Evolutionary conservation across 192 early-diverging fungal species (phyloP).

Genomic region (Umbelopsis vinacea): DNA sequence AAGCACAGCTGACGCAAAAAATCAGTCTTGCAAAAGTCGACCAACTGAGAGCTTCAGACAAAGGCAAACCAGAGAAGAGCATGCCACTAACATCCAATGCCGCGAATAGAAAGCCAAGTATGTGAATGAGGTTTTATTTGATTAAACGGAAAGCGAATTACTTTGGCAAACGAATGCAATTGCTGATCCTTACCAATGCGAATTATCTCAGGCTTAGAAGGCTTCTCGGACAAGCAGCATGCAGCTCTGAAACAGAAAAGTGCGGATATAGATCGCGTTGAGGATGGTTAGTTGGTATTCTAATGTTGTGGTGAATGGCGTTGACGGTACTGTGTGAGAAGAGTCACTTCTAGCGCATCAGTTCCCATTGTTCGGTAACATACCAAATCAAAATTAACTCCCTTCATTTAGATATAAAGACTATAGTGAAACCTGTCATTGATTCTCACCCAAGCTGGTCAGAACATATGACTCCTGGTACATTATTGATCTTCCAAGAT

Average conservation of each 20-base stretch:
- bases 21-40: neutral
- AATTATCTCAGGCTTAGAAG: constrained; percentile 25
- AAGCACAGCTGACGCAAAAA: neutral
- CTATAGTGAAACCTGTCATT: constrained; percentile 30
- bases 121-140: neutral
- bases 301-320: too few species aligned
- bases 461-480: constrained; percentile 50
- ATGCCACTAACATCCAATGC: constrained; percentile 16
- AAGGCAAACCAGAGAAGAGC: neutral
- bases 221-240: constrained; percentile 44
- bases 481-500: constrained; percentile 52
- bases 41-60: neutral
- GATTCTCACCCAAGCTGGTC: constrained; percentile 32
- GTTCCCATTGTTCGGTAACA: neutral
- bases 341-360: neutral
- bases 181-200: neutral
- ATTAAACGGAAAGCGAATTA: neutral
- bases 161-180: neutral
- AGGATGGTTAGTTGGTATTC: constrained; percentile 25
- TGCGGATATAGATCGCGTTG: constrained; percentile 36
- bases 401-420: constrained; percentile 29
- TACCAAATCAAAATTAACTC: neutral
- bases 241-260: constrained; percentile 31
- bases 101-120: constrained; percentile 11
- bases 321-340: neutral